A percentile compares a stretch with the other conserved stretches of the same genome.
Conservation (phyloP, 441 rosid species). For the Adansonia rubrostipa region DNA sequence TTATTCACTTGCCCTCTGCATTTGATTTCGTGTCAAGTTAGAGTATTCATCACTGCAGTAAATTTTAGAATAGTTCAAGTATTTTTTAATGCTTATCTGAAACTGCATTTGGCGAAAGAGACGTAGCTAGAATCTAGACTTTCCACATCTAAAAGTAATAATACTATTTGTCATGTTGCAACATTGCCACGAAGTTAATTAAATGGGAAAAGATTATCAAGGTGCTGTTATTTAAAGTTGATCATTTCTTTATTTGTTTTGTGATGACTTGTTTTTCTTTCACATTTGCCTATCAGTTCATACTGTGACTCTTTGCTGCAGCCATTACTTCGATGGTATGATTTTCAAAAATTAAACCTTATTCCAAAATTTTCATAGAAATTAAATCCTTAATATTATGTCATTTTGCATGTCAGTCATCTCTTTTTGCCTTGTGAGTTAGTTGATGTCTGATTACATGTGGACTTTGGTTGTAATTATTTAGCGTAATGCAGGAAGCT, state of each 20-base stretch:
- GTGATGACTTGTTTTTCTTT: background rate
- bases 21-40: constrained; percentile 2
- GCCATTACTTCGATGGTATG: background rate
- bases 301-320: background rate
- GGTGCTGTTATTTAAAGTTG: background rate
- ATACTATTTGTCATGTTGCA: background rate
- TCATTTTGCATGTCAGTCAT: constrained; percentile 11
- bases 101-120: constrained; percentile 9
- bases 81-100: background rate
- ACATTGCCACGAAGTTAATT: background rate
- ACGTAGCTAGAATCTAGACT: background rate
- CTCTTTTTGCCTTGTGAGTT: constrained; percentile 5
- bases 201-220: background rate
- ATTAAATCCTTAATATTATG: background rate
- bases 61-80: background rate
- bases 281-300: background rate
- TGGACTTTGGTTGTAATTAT: constrained; percentile 29
- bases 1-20: background rate
- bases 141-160: background rate
- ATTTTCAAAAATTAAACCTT: background rate
- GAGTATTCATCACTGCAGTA: background rate
- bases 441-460: background rate
- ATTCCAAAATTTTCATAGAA: background rate
- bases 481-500: constrained; percentile 61
- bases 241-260: background rate